Evolutionary conservation across 1,284 basidiomycete genomes (phyloP), one percentile per base, ranked within the genome.

Genomic region (Ganoderma meredithae): DNA sequence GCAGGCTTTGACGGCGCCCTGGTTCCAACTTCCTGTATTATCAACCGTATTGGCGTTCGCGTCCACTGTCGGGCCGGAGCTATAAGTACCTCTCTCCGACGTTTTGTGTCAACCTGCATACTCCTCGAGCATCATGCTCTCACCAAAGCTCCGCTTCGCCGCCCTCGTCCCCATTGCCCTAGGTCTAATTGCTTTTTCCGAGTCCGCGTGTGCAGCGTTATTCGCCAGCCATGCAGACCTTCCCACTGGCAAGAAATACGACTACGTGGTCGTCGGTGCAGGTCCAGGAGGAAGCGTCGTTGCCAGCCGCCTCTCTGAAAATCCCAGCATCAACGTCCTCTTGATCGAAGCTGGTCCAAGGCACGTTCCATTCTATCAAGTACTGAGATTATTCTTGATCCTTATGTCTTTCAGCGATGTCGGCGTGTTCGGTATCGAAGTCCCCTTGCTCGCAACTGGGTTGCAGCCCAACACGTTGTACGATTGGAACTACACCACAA

Each of bases 401-500:
- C 19, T 49, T 12, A 8, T 13, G 27, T 13, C 43, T 2, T 7
- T 40, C 62, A 80, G 78, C 61, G 76, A 78, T 66, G 69, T 70
- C 19, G 69, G 67, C 31, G 73, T 72, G 5, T 22, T 74, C 1
- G 64, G 49, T 6, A 68, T 76, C 10, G 70, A 75, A 49, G 72
- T 77, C 3, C 78, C 78, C 9, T 73, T 72, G 56, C 72, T 78
- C 41, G 74, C 71, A 44, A 53, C 63, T 15, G 49, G 60, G n/a
- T 40, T 73, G 17, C 62, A 69, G 36, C 75, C 73, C 3, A 65
- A 68, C 63, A 74, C 76, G 0, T 13, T 62, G 2, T 75, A 72
- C 49, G 76, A 78, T 62, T 82, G 79, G 79, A 81, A 81, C 69
- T 81, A 78, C 66, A 81, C 80, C 1, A 82, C 81, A 1, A 75